These are phyloP conservation scores for Xylaria grammica DNA, from an alignment of 495 filamentous ascomycete genomes.

Conservation along the genomic window DNA sequence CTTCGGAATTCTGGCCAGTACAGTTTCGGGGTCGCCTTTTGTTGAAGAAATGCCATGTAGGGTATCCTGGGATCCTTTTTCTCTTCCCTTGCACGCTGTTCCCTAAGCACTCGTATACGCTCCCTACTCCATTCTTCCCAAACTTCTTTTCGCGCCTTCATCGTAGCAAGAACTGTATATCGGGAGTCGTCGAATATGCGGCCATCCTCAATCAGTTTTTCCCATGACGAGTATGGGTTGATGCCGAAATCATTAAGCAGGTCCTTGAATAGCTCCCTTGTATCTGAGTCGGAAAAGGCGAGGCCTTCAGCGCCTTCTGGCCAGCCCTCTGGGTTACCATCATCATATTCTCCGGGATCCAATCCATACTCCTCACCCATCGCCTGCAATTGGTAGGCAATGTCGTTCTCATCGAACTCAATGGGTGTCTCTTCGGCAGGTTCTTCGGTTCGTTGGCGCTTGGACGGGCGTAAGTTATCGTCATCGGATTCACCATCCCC, in stretches of 20 bases:
- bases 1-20: constrained; percentile 97
- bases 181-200: constrained; percentile 82
- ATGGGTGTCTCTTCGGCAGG: constrained; percentile 60
- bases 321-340: constrained; percentile 65
- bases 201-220: constrained; percentile 81
- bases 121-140: constrained; percentile 82
- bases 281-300: constrained; percentile 69
- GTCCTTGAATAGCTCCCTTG: constrained; percentile 79
- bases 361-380: constrained; percentile 82
- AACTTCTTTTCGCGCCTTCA: constrained; percentile 77
- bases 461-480: constrained; percentile 59
- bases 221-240: constrained; percentile 92
- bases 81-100: constrained; percentile 74
- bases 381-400: constrained; percentile 85
- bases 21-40: constrained; percentile 82
- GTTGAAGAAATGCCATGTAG: constrained; percentile 81
- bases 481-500: constrained; percentile 52
- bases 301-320: constrained; percentile 74
- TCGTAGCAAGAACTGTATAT: constrained; percentile 81
- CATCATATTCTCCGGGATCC: constrained; percentile 66
- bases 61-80: constrained; percentile 85
- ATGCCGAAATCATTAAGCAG: constrained; percentile 80
- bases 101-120: constrained; percentile 71
- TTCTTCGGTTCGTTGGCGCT: constrained; percentile 70
- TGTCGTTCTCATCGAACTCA: constrained; percentile 95